Evolutionary conservation across 2,329 filamentous ascomycete species (phyloP), one percentile per base, ranked within the genome.

Genomic region (Exophiala oligosperma): DNA sequence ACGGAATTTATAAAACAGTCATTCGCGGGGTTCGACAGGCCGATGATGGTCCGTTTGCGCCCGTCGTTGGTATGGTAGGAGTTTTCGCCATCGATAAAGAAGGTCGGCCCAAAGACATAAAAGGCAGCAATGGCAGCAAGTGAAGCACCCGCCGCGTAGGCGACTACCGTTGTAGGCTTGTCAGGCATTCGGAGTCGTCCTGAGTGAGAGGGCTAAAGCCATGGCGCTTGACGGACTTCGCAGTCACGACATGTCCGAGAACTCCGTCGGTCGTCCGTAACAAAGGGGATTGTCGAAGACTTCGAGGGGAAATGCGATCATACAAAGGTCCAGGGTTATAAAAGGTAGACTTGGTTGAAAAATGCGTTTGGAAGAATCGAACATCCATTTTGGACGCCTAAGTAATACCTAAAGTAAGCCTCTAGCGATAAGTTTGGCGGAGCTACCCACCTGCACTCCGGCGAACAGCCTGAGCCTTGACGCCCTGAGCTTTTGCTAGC

Each of bases 1-100:
- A 96, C 89, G 24, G 92, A 96, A 75, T 99, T 99, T 78, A 97
- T 97, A 75, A 93, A 94, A 78, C 90, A 94, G 74, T 94, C 94
- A 75, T 99, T 99, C 66, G 93, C 94, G 7, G 91, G 87, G 74
- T 99, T 99, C 53, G 82, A 81, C 56, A 97, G 81, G 40, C 94
- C 94, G 55, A 97, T 92, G 44, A 95, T 90, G 59, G 90, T 90
- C 71, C 91, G 93, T 75, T 92, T 94, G 67, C 90, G 86, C 62
- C 77, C 77, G 55, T 67, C 77, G 46, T 77, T 76, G 55, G 82
- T 84, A 61, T 74, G 78, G 57, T 74, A 76, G 24, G 80, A 79
- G 52, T 87, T 83, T 56, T 94, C 89, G 70, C 88, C 86, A 76
- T 99, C 93, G 73, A 97, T 88, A 68, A 96, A 90, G 75, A 93